Evolutionary conservation across 2,329 filamentous ascomycete genomes (phyloP).

Genomic region (Ascochyta rabiei): DNA sequence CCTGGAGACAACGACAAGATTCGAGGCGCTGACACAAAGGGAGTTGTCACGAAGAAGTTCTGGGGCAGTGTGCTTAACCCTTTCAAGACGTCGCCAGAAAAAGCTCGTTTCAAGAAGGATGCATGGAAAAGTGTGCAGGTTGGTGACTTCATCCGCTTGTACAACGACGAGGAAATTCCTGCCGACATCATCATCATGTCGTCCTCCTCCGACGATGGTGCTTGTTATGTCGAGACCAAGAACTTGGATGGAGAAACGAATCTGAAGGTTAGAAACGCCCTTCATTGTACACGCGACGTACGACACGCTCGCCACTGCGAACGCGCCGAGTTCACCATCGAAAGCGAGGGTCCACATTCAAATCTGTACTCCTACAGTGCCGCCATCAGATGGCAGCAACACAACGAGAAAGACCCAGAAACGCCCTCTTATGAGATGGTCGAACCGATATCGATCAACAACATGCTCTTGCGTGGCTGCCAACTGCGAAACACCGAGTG

Average conservation of each 20-base stretch:
- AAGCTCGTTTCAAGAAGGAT: constrained; percentile 87
- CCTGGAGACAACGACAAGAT: constrained; percentile 37
- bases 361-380: constrained; percentile 96
- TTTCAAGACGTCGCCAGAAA: constrained; percentile 67
- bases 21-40: constrained; percentile 31
- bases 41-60: constrained; percentile 53
- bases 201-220: constrained; percentile 91
- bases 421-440: constrained; percentile 76
- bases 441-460: constrained; percentile 94
- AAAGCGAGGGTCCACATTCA: constrained; percentile 88
- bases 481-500: constrained; percentile 95
- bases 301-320: constrained; percentile 94
- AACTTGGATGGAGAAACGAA: constrained; percentile 98
- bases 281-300: constrained; percentile 81
- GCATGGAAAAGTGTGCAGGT: constrained; percentile 95
- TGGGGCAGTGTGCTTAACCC: constrained; percentile 77
- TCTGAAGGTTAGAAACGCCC: constrained; percentile 88
- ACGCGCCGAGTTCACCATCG: constrained; percentile 81
- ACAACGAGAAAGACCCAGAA: constrained; percentile 66
- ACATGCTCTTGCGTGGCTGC: constrained; percentile 89
- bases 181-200: constrained; percentile 91
- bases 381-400: constrained; percentile 84
- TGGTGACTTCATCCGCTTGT: constrained; percentile 94
- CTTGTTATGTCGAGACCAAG: constrained; percentile 97
- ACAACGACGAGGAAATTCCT: constrained; percentile 94